Base-by-base conservation (phyloP, 805 yeast species). In the Sugiyamaella marilandica region DNA sequence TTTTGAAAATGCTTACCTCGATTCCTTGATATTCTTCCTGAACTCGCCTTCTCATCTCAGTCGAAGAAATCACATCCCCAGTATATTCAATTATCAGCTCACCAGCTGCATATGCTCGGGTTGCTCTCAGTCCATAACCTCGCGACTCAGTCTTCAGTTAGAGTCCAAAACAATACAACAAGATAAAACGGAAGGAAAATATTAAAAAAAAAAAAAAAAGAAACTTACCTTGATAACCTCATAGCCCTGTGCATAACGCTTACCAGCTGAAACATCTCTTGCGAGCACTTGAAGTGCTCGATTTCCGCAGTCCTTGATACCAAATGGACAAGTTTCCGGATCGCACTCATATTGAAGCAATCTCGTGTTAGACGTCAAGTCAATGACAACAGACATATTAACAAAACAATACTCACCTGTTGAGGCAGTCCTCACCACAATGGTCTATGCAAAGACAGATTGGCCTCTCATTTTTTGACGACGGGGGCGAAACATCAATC, bases 61-160 rank as follows among this genome's bases (percentile, higher is more conserved):
- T 56, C 32, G 69, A 70, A 47, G 69, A 69, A 24, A 78, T 70
- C 13, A 77, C 74, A 50, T 78, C 81, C 10, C 82, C 82, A 1
- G 77, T 70, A 56, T 76, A 77, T 57, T 77, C 81, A 29, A 74
- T 62, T 29, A 77, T 69, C n/a, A 77, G 63, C 41, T 67, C 69
- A 4, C 70, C 71, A 13, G 75, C 69, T 3, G 63, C 56, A 45
- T 72, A 74, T 0, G 61, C 56, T 31, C 75, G 60, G 2, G 65
- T 60, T 2, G 80, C 71, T 14, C 73, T 56, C 11, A 77, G 62
- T 0, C 81, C 81, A 50, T 62, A 65, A 2, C 80, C 80, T 54
- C 73, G 74, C 29, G 60, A 59, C 14, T 69, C 70, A 0, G 78
- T 71, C 46, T 60, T 18, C 29, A n/a, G 14, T 51, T 47, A 47